A percentile compares a stretch with the other conserved stretches of the same genome.
Conservation (phyloP, 2,329 filamentous ascomycete genomes). For the Penicillium sp. region DNA sequence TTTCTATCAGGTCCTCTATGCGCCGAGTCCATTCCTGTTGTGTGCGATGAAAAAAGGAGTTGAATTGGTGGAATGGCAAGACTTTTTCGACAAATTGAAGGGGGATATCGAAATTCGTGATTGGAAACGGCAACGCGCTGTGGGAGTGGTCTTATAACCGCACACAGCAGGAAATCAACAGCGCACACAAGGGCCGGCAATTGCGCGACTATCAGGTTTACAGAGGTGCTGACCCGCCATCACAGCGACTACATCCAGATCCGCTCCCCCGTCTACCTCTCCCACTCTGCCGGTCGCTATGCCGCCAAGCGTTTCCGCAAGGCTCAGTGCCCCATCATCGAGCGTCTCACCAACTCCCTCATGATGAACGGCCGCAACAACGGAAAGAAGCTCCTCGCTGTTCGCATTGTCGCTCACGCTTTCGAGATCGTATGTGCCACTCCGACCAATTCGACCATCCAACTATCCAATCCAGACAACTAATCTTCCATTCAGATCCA, state of each 20-base stretch:
- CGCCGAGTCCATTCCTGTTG: conserved; percentile 25
- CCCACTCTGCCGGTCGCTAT: conserved; percentile 98
- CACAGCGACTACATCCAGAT: conserved; percentile 99
- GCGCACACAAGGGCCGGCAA: conserved; percentile 7
- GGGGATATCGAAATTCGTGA: conserved; percentile 2
- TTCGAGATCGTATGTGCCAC: conserved; percentile 93
- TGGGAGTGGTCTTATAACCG: neutral
- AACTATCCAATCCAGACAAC: conserved; percentile 8
- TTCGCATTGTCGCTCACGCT: conserved; percentile 96
- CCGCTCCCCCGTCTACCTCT: conserved; percentile 97
- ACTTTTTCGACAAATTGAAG: conserved; percentile 2
- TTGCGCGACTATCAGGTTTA: conserved; percentile 4
- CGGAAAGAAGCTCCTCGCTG: conserved; percentile 99
- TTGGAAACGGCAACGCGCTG: neutral
- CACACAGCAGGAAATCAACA: conserved; percentile 11
- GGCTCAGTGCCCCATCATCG: conserved; percentile 99
- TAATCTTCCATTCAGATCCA: conserved; percentile 67
- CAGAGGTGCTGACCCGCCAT: conserved; percentile 31
- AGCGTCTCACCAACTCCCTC: conserved; percentile 99
- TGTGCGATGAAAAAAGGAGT: conserved; percentile 17
- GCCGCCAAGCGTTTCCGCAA: conserved; percentile 99
- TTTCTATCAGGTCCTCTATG: conserved; percentile 24
- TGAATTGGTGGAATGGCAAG: conserved; percentile 14
- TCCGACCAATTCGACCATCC: neutral
- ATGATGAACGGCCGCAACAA: conserved; percentile 99